phyloP scores from a whole-genome alignment of 2,329 filamentous ascomycete genomes.

The Magnaporthiopsis rhizophila region DNA sequence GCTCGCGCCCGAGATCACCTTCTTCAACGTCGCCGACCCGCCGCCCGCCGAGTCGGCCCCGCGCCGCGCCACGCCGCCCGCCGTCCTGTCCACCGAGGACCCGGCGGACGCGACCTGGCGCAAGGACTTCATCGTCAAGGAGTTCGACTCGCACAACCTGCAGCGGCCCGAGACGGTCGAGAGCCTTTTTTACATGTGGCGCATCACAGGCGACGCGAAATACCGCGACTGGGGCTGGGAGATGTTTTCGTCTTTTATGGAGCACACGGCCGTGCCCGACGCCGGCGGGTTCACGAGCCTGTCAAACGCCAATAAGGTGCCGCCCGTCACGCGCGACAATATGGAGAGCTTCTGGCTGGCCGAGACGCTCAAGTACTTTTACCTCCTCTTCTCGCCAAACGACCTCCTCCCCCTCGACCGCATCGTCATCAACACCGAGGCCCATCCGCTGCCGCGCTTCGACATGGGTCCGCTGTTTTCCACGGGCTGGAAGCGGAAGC shows the following conservation, averaged over 20 bases:
- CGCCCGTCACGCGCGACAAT: conserved; percentile 68
- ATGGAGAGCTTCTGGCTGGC: conserved; percentile 99
- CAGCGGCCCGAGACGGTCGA: conserved; percentile 97
- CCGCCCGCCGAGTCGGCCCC: conserved; percentile 48
- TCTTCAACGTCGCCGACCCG: conserved; percentile 70
- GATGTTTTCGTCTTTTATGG: conserved; percentile 90
- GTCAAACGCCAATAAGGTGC: conserved; percentile 63
- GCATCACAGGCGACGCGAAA: conserved; percentile 80
- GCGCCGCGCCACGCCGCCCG: conserved; percentile 37
- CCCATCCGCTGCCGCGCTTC: conserved; percentile 82
- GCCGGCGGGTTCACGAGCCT: conserved; percentile 78
- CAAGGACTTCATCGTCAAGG: conserved; percentile 70
- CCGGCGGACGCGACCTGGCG: conserved; percentile 55
- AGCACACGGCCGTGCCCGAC: conserved; percentile 72
- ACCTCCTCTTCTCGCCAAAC: conserved; percentile 80
- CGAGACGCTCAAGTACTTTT: conserved; percentile 97
- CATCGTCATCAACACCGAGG: conserved; percentile 93
- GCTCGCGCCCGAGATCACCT: conserved; percentile 88
- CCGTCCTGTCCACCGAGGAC: conserved; percentile 26
- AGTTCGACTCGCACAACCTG: conserved; percentile 83
- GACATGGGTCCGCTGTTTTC: conserved; percentile 68
- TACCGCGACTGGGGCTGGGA: conserved; percentile 98
- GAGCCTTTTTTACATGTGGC: conserved; percentile 96
- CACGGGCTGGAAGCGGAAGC: conserved; percentile 73
- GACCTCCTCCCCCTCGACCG: conserved; percentile 79